A percentile compares a stretch with the other conserved stretches of the same genome.
Evolutionary conservation across 371 early-diverging fungal genomes (phyloP).

Genomic region (Paraphysoderma sedebokerense): DNA sequence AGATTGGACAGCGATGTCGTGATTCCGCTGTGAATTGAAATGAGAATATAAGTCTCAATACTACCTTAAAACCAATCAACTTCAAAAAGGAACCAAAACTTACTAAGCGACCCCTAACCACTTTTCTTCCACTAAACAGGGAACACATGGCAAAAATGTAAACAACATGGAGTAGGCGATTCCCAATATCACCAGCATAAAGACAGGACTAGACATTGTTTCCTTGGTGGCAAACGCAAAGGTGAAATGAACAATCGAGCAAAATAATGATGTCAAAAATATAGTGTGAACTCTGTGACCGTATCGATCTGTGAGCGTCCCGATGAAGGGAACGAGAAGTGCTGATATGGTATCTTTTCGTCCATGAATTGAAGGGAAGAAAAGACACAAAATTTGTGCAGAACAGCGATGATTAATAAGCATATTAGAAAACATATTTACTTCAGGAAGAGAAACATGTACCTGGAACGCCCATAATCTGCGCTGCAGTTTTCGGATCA

Average conservation of each 20-base stretch:
- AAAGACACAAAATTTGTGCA: too few relatives aligned
- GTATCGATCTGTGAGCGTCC: conserved; percentile 27
- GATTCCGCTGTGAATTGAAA: conserved; percentile 1
- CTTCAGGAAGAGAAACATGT: neutral
- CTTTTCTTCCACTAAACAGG: neutral
- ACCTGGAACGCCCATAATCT: conserved; percentile 14
- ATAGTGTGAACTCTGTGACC: conserved; percentile 19
- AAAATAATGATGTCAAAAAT: conserved; percentile 12
- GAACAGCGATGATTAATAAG: conserved; percentile 26
- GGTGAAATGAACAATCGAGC: conserved; percentile 14
- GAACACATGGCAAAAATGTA: neutral
- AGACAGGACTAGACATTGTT: conserved; percentile 22
- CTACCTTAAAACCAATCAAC: neutral
- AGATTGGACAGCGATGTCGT: conserved; percentile 17
- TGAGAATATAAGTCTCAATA: neutral
- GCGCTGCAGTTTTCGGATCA: conserved; percentile 27
- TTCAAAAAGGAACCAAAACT: neutral
- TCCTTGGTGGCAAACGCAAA: conserved; percentile 10
- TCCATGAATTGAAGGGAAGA: too few relatives aligned
- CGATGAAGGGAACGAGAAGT: conserved; percentile 29
- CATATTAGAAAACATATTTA: neutral
- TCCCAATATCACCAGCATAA: conserved; percentile 32
- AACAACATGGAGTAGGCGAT: conserved; percentile 21
- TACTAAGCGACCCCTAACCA: conserved; percentile 2
- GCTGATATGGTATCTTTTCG: conserved; percentile 36